These are phyloP conservation scores for Jaltomata sinuosa DNA, from an alignment of 257 asterid species.

Conservation along the genomic window DNA sequence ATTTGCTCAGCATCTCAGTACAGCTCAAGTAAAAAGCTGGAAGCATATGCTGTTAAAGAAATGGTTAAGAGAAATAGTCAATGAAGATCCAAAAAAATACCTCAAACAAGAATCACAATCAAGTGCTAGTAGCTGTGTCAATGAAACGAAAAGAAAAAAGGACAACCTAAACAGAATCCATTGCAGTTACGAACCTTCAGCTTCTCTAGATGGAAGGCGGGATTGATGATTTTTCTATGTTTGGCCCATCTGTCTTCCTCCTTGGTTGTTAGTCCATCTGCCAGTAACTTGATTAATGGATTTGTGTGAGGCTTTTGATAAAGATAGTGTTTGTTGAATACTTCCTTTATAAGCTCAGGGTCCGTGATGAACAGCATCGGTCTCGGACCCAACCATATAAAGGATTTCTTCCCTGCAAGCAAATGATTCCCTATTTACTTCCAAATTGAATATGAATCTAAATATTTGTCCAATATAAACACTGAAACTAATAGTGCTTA, in stretches of 20 bases:
- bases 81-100: neutral
- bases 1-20: conserved; percentile 16
- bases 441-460: too few relatives aligned
- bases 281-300: conserved; percentile 27
- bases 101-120: neutral
- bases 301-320: conserved; percentile 24
- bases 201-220: neutral
- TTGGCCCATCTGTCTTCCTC: conserved; percentile 55
- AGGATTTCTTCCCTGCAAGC: neutral
- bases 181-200: neutral
- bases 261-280: conserved; percentile 18
- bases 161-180: neutral
- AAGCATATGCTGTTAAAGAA: conserved; percentile 22
- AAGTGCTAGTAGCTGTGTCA: neutral
- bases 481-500: neutral
- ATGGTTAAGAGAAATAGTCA: neutral
- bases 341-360: conserved; percentile 39
- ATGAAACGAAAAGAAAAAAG: neutral
- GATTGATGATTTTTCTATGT: conserved; percentile 35
- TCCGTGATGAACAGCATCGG: conserved; percentile 31
- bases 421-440: neutral
- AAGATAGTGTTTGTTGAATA: conserved; percentile 12
- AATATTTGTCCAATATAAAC: too few relatives aligned
- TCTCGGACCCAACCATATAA: neutral
- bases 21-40: conserved; percentile 30